Percentiles rank a stretch among this genome's conserved stretches.
phyloP scores from a whole-genome alignment of 2,329 filamentous ascomycete genomes.

The Sphaerulina populicola region DNA sequence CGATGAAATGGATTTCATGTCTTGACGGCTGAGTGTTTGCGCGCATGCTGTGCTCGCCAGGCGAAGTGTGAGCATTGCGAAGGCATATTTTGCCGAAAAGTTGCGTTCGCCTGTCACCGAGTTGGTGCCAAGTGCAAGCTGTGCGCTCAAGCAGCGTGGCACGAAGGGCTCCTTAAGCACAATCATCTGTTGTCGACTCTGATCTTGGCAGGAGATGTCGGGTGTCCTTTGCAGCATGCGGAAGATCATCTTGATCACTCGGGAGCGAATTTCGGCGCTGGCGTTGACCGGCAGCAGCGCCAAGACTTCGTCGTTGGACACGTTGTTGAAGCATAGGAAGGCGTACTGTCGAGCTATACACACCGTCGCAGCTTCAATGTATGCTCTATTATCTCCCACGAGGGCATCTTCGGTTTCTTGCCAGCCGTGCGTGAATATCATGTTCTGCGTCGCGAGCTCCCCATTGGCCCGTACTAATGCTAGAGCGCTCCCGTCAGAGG shows the following conservation, averaged over 20 bases:
- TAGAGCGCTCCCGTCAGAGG: constrained; percentile 42
- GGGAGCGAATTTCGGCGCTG: constrained; percentile 53
- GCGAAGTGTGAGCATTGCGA: constrained; percentile 65
- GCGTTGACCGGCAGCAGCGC: constrained; percentile 34
- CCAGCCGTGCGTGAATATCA: constrained; percentile 28
- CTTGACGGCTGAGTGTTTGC: constrained; percentile 19
- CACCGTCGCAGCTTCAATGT: constrained; percentile 28
- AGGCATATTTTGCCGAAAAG: constrained; percentile 65
- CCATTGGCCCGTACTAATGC: constrained; percentile 40
- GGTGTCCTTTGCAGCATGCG: constrained; percentile 62
- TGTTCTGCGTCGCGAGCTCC: constrained; percentile 30
- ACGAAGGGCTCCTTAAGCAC: constrained; percentile 65
- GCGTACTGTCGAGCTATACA: constrained; percentile 31
- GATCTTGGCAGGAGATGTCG: constrained; percentile 64
- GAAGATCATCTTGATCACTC: constrained; percentile 57
- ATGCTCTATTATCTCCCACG: constrained; percentile 19
- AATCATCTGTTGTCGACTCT: constrained; percentile 51
- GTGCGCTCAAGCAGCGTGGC: constrained; percentile 67
- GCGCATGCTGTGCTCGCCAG: constrained; percentile 42
- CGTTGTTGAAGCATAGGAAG: constrained; percentile 36
- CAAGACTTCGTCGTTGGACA: constrained; percentile 44
- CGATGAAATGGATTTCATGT: constrained; percentile 28
- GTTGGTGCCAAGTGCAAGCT: constrained; percentile 67
- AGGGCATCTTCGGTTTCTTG: constrained; percentile 25
- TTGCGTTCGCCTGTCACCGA: constrained; percentile 53